Conservation (phyloP, 129 eudicot genomes). For the Erigeron canadensis region DNA sequence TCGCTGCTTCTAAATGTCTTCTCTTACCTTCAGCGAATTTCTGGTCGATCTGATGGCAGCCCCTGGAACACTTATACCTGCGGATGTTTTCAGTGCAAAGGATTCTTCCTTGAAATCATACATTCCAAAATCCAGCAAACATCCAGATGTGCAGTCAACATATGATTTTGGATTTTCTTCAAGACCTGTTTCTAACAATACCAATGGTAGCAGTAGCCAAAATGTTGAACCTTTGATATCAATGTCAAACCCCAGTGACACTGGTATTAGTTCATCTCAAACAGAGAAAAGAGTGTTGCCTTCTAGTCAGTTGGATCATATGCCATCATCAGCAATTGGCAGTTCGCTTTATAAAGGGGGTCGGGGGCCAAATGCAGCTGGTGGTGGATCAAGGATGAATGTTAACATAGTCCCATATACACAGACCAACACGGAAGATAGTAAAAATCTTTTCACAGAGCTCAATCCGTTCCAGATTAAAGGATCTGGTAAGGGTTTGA, state of each 20-base stretch:
- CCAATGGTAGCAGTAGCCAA: conserved; percentile 27
- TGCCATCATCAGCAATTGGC: conserved; percentile 72
- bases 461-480: conserved; percentile 88
- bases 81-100: conserved; percentile 62
- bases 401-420: conserved; percentile 79
- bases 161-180: conserved; percentile 37
- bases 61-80: conserved; percentile 94
- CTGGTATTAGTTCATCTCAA: conserved; percentile 50
- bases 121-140: conserved; percentile 51
- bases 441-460: conserved; percentile 83
- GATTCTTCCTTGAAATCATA: conserved; percentile 61
- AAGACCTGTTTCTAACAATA: conserved; percentile 24
- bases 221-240: conserved; percentile 44
- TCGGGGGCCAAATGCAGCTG: conserved; percentile 73
- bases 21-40: conserved; percentile 70
- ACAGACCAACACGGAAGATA: conserved; percentile 60
- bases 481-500: conserved; percentile 59
- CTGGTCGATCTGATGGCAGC: conserved; percentile 99
- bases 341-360: conserved; percentile 82
- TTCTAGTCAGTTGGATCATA: conserved; percentile 58
- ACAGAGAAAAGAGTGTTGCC: conserved; percentile 37
- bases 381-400: conserved; percentile 82
- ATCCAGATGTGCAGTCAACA: conserved; percentile 42
- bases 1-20: conserved; percentile 35
- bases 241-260: conserved; percentile 38